Evolutionary conservation across 1,284 basidiomycete genomes (phyloP).

Genomic region (Heterobasidion parviporum): DNA sequence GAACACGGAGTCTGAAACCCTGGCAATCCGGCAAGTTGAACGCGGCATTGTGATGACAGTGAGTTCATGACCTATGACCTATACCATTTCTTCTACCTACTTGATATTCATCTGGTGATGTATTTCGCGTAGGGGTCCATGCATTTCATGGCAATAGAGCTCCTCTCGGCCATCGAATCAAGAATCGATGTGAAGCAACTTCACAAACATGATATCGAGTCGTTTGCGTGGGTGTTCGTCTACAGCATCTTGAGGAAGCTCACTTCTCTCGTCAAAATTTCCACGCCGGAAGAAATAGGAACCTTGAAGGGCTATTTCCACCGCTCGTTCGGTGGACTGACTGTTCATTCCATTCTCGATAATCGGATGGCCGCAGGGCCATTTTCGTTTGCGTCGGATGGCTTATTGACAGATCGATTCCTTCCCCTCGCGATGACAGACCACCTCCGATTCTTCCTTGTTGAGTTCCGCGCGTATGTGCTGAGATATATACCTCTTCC

Average conservation of each 20-base stretch:
- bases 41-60: constrained; percentile 1
- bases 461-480: not conserved
- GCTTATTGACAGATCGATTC: not conserved
- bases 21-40: not conserved
- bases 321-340: not conserved
- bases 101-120: not conserved
- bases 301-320: not conserved
- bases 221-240: constrained; percentile 7
- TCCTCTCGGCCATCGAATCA: not conserved
- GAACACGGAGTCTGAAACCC: not conserved
- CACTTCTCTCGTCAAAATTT: not conserved
- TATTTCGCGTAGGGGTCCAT: constrained; percentile 1
- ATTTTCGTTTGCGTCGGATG: not conserved
- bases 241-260: constrained; percentile 5
- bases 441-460: not conserved
- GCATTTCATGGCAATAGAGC: constrained; percentile 8
- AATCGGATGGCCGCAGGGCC: not conserved
- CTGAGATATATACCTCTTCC: not conserved
- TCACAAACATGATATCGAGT: constrained; percentile 9
- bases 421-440: not conserved
- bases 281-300: not conserved
- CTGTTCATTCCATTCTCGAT: not conserved
- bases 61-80: not conserved
- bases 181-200: not conserved
- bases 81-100: not conserved